Percentiles rank a stretch among this genome's conserved stretches.
Evolutionary conservation across 2,329 filamentous ascomycete genomes (phyloP).

Genomic region (Colletotrichum cuscutae): DNA sequence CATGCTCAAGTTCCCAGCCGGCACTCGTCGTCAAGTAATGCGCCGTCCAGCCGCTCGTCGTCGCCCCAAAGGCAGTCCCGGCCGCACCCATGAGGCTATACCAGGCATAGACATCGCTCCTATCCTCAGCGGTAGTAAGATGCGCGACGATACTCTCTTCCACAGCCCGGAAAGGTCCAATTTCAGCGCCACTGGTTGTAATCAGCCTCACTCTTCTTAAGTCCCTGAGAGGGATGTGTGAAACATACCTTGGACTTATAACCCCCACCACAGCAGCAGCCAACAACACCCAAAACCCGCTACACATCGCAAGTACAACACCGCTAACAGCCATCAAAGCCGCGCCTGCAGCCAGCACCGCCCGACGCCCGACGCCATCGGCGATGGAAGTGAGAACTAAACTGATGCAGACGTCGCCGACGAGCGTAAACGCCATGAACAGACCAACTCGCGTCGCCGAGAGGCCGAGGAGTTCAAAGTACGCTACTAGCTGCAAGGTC

Average conservation of each 20-base stretch:
- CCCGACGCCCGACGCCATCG: not conserved
- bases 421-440: not conserved
- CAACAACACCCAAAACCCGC: not conserved
- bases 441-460: not conserved
- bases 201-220: not conserved
- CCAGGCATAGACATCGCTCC: not conserved
- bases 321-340: not conserved
- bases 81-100: not conserved
- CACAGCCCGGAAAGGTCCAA: not conserved
- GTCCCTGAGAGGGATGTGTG: not conserved
- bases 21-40: not conserved
- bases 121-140: not conserved
- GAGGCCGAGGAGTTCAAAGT: not conserved
- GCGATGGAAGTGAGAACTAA: not conserved
- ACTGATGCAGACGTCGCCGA: not conserved
- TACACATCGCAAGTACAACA: not conserved
- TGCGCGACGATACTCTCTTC: not conserved
- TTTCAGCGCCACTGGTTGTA: not conserved
- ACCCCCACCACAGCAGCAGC: not conserved
- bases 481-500: not conserved
- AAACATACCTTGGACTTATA: not conserved
- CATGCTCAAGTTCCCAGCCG: not conserved
- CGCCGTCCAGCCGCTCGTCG: not conserved
- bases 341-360: not conserved
- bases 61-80: not conserved